phyloP scores from a whole-genome alignment of 495 filamentous ascomycete genomes.

The Cercophora newfieldiana region DNA sequence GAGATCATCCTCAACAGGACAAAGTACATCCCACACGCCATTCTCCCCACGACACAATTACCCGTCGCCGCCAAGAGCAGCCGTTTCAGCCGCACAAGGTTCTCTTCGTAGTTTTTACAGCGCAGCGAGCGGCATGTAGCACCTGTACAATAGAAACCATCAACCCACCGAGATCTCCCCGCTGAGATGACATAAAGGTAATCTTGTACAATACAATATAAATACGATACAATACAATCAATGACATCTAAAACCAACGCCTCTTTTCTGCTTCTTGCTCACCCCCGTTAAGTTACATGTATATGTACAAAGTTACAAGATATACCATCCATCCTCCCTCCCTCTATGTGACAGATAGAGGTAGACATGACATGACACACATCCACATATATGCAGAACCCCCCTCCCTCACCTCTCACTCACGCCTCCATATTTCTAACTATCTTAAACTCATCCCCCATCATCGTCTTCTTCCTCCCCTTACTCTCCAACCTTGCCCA shows the following conservation, averaged over 20 bases:
- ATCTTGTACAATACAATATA: not conserved
- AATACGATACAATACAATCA: no score
- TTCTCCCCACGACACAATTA: not conserved
- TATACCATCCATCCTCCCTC: no score
- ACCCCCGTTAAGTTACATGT: no score
- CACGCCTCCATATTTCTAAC: conserved; percentile 45
- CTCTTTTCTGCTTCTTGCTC: not conserved
- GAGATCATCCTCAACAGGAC: conserved; percentile 62
- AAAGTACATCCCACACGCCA: not conserved
- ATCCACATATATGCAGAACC: not conserved
- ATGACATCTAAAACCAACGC: not conserved
- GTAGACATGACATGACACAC: conserved; percentile 22
- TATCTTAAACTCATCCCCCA: conserved; percentile 45
- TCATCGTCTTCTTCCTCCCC: conserved; percentile 39
- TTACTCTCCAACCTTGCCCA: conserved; percentile 64
- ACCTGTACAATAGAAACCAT: conserved; percentile 5
- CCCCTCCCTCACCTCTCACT: conserved; percentile 14
- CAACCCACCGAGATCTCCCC: not conserved
- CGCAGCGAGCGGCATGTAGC: no score
- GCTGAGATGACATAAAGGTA: not conserved
- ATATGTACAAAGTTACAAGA: conserved; percentile 19
- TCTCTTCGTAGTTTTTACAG: no score
- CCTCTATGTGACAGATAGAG: no score
- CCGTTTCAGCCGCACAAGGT: not conserved
- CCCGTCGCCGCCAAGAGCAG: not conserved